These are phyloP conservation scores for Linum tenue DNA, from an alignment of 345 rosid species.

Conservation along the genomic window DNA sequence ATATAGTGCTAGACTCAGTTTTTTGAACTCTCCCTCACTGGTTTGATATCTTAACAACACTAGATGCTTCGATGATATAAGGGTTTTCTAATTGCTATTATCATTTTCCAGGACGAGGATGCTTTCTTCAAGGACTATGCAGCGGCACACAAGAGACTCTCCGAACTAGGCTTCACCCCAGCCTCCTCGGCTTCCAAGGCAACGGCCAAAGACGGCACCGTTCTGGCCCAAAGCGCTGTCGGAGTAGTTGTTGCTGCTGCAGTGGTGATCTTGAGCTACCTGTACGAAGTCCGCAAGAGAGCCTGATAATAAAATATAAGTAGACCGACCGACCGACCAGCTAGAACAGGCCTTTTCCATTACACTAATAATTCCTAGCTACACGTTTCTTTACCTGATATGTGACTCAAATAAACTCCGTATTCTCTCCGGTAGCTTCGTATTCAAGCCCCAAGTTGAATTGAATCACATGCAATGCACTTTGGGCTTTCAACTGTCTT, in stretches of 20 bases:
- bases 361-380: too few species aligned
- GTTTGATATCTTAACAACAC: background rate
- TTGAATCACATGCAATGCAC: too few species aligned
- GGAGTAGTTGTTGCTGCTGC: conserved; percentile 81
- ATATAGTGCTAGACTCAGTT: too few species aligned
- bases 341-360: too few species aligned
- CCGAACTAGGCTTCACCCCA: conserved; percentile 74
- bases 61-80: too few species aligned
- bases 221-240: conserved; percentile 68
- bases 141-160: conserved; percentile 75
- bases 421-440: too few species aligned
- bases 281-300: conserved; percentile 64
- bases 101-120: conserved; percentile 62
- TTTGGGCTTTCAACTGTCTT: too few species aligned
- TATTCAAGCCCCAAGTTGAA: too few species aligned
- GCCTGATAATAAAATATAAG: conserved; percentile 26
- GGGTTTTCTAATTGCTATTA: too few species aligned
- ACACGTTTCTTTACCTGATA: too few species aligned
- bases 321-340: too few species aligned
- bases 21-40: background rate
- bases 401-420: too few species aligned
- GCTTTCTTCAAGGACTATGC: conserved; percentile 73
- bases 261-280: conserved; percentile 68
- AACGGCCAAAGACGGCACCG: conserved; percentile 35
- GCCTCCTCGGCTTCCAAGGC: conserved; percentile 33